phyloP scores from a whole-genome alignment of 2,329 filamentous ascomycete species.

The Reticulascus tulasneorum region DNA sequence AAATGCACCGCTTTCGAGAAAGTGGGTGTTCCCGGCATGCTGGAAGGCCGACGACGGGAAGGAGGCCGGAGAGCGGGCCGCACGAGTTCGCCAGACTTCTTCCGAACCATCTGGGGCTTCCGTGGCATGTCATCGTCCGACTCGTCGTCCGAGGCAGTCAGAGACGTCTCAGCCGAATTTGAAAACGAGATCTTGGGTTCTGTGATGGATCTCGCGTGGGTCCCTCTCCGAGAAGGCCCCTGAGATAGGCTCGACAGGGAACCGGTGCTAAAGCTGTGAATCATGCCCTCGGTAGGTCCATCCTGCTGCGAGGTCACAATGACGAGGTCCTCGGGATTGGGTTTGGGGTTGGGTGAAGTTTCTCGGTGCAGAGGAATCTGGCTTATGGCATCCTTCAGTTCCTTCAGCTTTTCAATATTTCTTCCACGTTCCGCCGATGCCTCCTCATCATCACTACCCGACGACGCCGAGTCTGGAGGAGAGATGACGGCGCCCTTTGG shows the following conservation, averaged over 20 bases:
- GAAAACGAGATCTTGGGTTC: constrained; percentile 47
- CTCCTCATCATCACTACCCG: constrained; percentile 84
- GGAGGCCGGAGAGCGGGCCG: constrained; percentile 81
- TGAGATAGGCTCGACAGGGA: constrained; percentile 38
- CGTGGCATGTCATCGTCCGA: constrained; percentile 53
- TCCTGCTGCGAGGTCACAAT: constrained; percentile 24
- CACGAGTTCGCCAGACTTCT: constrained; percentile 97
- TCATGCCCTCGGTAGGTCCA: constrained; percentile 29
- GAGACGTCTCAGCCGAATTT: constrained; percentile 45
- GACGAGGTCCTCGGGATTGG: constrained; percentile 17
- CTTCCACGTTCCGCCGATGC: constrained; percentile 41
- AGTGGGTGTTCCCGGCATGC: constrained; percentile 95
- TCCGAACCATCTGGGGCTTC: constrained; percentile 91
- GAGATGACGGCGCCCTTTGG: constrained; percentile 84
- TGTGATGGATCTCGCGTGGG: constrained; percentile 52
- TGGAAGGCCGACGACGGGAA: constrained; percentile 74
- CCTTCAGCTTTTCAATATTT: constrained; percentile 50
- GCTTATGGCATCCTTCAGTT: constrained; percentile 79
- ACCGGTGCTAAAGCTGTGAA: constrained; percentile 45
- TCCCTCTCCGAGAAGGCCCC: constrained; percentile 33
- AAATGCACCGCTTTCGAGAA: constrained; percentile 98
- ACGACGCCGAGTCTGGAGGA: constrained; percentile 77
- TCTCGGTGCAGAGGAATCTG: constrained; percentile 66
- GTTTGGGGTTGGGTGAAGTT: constrained; percentile 44
- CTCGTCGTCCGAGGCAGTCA: constrained; percentile 58